These are phyloP conservation scores for Beauveria bassiana DNA, from an alignment of 2,329 filamentous ascomycete species.

Conservation along the genomic window DNA sequence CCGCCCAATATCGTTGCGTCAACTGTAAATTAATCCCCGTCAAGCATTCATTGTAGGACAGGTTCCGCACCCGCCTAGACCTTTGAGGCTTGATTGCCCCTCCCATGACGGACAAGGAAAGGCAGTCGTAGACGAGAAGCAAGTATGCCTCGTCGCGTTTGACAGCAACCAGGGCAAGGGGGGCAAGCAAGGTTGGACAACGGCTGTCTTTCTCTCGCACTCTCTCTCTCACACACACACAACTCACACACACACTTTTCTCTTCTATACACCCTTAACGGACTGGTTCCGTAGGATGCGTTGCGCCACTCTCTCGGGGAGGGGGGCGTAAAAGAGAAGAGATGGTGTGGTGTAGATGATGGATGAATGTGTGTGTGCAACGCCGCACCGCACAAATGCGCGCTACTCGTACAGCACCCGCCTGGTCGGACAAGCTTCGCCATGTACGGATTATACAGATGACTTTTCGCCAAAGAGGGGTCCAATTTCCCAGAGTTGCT, in stretches of 20 bases:
- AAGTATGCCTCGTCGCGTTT: neutral
- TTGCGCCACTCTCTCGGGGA: neutral
- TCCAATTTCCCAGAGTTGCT: neutral
- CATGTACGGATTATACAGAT: neutral
- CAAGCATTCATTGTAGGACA: too few relatives aligned
- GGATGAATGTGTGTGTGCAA: neutral
- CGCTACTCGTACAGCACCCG: neutral
- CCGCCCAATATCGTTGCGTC: neutral
- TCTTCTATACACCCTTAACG: neutral
- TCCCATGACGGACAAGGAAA: neutral
- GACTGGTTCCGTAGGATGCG: slow-evolving; percentile 2
- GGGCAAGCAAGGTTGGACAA: neutral
- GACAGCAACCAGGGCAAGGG: neutral
- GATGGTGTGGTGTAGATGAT: neutral
- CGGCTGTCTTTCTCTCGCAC: neutral
- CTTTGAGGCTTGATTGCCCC: neutral
- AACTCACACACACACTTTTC: neutral
- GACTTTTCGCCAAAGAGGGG: neutral
- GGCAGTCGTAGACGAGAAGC: neutral
- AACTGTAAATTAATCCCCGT: neutral
- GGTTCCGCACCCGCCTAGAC: neutral
- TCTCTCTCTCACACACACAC: too few relatives aligned
- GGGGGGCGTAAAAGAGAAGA: neutral
- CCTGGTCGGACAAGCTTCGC: neutral
- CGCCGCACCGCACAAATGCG: slow-evolving; percentile 4